Percentiles rank a stretch among this genome's conserved stretches.
Evolutionary conservation across 1,284 basidiomycete genomes (phyloP).

Genomic region (Malassezia furfur): DNA sequence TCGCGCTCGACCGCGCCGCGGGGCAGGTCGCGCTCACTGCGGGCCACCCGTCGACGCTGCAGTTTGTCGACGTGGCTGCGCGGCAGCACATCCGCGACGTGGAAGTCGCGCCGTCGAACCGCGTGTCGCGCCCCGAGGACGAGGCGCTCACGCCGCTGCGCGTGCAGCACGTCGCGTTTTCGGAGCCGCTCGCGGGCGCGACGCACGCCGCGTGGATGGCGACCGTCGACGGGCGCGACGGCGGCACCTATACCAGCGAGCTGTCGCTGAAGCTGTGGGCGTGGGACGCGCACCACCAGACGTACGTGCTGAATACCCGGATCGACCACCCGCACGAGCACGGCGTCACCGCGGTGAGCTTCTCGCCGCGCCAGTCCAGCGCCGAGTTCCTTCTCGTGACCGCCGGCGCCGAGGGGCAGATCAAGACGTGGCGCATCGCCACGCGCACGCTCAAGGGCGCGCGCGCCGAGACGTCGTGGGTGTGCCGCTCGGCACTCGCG

Average conservation of each 20-base stretch:
- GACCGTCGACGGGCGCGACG: conserved; percentile 66
- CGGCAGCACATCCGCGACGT: conserved; percentile 72
- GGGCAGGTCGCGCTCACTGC: conserved; percentile 63
- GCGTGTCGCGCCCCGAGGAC: conserved; percentile 73
- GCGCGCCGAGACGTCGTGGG: conserved; percentile 35
- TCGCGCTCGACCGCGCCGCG: conserved; percentile 36
- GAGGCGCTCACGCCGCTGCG: conserved; percentile 66
- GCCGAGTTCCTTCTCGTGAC: conserved; percentile 54
- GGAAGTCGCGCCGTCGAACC: conserved; percentile 86
- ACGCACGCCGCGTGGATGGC: conserved; percentile 68
- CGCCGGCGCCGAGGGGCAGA: conserved; percentile 59
- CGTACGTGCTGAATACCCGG: conserved; percentile 63
- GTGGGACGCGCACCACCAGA: conserved; percentile 56
- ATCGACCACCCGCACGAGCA: conserved; percentile 78
- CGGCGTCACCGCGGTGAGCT: conserved; percentile 61
- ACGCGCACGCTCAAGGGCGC: conserved; percentile 32
- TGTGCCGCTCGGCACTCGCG: conserved; percentile 35
- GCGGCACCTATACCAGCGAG: conserved; percentile 63
- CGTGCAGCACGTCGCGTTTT: conserved; percentile 64
- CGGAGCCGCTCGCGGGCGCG: conserved; percentile 45
- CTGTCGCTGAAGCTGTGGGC: conserved; percentile 82
- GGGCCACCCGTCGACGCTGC: conserved; percentile 86
- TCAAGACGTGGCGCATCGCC: conserved; percentile 59
- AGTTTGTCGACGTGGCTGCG: conserved; percentile 70
- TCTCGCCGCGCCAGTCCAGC: conserved; percentile 50